Base-by-base conservation (phyloP, 352 stramenopile genomes). In the Phytophthora quininea region DNA sequence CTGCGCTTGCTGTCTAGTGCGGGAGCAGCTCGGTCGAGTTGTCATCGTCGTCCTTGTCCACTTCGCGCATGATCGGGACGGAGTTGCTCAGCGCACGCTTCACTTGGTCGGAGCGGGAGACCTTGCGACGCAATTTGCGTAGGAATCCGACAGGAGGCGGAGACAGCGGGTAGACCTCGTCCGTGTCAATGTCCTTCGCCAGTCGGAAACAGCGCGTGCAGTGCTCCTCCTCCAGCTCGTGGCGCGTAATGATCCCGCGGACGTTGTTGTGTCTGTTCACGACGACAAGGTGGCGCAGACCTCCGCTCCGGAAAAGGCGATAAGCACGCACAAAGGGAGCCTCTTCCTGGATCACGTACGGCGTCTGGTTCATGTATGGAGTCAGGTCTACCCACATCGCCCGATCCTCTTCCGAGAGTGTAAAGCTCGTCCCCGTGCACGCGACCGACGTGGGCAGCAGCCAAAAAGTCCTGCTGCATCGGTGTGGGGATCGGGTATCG, bases 351-450 rank as follows among this genome's bases (percentile, higher is more conserved):
- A 99, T 95, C 46, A 96, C 90, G 62, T 98, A 98, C 54, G 97
- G 96, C 38, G 96, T 98, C 55, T 97, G 97, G 83, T 99, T 99
- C 57, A 98, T 98, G 79, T 99, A 99, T 1, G 97, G 97, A 47
- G 96, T 91, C 31, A 99, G 79, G 70, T 99, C 96, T 35, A 99
- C 81, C 90, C 93, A 98, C 54, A 95, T 79, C 33, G 91, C 90
- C 8, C 96, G 76, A 56, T 99, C 94, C 52, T 91, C 87, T 30
- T 90, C 76, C 14, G 71, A 75, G 12, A 96, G 57, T 12, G 54
- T 91, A 91, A 19, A 88, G 46, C 30, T 77, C 50, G 32, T 76
- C 74, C 7, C 82, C 71, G 19, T 75, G 64, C 10, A 79, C 63
- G 4, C 67, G 64, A 35, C 63, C 64, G 8, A 64, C 71, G 37